phyloP scores from a whole-genome alignment of 1,284 basidiomycete genomes.

The Naganishia albida region DNA sequence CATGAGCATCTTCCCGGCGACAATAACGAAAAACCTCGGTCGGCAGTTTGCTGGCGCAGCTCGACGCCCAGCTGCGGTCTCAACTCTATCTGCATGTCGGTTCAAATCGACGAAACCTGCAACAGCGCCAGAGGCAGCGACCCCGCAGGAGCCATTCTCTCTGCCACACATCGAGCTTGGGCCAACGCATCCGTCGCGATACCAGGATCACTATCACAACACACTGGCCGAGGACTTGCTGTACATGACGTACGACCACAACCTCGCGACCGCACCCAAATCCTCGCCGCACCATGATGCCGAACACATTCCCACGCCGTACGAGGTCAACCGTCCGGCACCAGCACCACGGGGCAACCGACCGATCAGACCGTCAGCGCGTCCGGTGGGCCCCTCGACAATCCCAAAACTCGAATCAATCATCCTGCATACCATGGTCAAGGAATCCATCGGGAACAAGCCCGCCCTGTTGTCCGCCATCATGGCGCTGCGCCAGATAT shows the following conservation, averaged over 20 bases:
- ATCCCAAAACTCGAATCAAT: constrained; percentile 79
- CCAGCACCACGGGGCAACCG: constrained; percentile 49
- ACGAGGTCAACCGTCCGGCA: constrained; percentile 52
- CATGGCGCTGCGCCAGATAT: constrained; percentile 83
- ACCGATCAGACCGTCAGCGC: constrained; percentile 47
- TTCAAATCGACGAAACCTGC: constrained; percentile 27
- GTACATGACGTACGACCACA: constrained; percentile 92
- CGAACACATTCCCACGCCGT: constrained; percentile 40
- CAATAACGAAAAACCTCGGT: constrained; percentile 14
- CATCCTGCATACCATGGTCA: constrained; percentile 78
- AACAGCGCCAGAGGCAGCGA: constrained; percentile 4
- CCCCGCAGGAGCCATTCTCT: constrained; percentile 12
- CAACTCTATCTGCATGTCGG: constrained; percentile 18
- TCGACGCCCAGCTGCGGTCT: constrained; percentile 7
- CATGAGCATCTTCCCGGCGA: constrained; percentile 18
- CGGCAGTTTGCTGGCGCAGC: constrained; percentile 11
- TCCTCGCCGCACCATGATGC: constrained; percentile 29
- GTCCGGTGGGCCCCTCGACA: constrained; percentile 64
- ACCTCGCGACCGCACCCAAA: constrained; percentile 49
- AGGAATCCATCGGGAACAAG: constrained; percentile 74
- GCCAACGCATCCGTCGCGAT: constrained; percentile 69
- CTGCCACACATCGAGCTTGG: constrained; percentile 54
- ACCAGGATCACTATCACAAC: constrained; percentile 79
- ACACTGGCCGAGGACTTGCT: constrained; percentile 84
- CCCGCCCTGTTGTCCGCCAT: constrained; percentile 77